Percentiles rank a stretch among this genome's conserved stretches.
phyloP scores from a whole-genome alignment of 2,329 filamentous ascomycete genomes.

The Colletotrichum karsti region DNA sequence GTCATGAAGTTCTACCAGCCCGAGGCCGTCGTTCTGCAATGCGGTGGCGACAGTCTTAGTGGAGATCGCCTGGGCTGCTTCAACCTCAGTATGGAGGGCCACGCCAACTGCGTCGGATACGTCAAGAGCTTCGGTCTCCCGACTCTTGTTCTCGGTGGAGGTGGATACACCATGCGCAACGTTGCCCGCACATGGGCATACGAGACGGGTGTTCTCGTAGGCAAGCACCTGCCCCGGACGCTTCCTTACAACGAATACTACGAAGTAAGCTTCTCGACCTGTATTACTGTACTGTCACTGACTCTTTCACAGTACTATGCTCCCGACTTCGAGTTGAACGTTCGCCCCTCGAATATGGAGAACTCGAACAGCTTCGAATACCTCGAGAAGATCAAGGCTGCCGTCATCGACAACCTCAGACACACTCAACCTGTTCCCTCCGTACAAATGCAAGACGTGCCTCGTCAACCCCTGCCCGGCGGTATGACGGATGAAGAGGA shows the following conservation, averaged over 20 bases:
- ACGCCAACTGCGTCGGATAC: conserved; percentile 92
- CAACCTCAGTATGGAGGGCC: conserved; percentile 95
- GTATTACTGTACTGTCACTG: background rate
- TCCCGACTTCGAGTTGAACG: conserved; percentile 89
- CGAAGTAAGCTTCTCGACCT: conserved; percentile 60
- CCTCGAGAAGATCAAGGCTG: conserved; percentile 81
- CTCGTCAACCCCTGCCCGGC: conserved; percentile 63
- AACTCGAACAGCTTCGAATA: conserved; percentile 89
- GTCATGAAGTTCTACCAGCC: conserved; percentile 91
- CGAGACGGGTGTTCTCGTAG: conserved; percentile 90
- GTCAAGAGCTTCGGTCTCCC: conserved; percentile 88
- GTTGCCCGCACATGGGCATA: conserved; percentile 97
- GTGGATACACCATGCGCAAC: conserved; percentile 97
- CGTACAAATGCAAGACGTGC: conserved; percentile 86
- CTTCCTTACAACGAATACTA: conserved; percentile 98
- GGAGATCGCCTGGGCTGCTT: conserved; percentile 96
- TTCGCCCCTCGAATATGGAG: conserved; percentile 87
- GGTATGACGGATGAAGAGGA: conserved; percentile 74
- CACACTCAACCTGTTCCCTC: conserved; percentile 89
- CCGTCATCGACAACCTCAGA: conserved; percentile 85
- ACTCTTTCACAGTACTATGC: conserved; percentile 81
- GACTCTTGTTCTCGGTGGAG: conserved; percentile 91
- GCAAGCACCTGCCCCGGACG: conserved; percentile 81
- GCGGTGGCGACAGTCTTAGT: conserved; percentile 92
- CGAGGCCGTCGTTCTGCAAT: conserved; percentile 93